phyloP scores from a whole-genome alignment of 176 grass and related monocot species.

The Carex kokanica region DNA sequence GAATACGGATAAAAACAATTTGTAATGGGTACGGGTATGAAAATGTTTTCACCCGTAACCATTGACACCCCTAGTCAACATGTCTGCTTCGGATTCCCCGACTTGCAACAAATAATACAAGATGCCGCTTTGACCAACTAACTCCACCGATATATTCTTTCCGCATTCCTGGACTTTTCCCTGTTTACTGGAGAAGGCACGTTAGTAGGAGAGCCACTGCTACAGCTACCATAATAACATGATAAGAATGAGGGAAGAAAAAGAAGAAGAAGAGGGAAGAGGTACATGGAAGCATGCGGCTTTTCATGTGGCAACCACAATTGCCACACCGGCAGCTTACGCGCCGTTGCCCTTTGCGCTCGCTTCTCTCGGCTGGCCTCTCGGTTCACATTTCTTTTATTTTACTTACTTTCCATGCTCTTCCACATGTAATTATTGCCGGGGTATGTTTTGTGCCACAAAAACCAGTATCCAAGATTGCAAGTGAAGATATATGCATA shows the following conservation, averaged over 20 bases:
- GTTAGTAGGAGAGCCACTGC: neutral
- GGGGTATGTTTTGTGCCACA: neutral
- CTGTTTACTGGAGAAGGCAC: neutral
- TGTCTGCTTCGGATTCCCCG: too few relatives aligned
- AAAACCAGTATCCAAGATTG: neutral
- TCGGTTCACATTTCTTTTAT: constrained; percentile 27
- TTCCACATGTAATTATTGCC: neutral
- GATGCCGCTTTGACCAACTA: neutral
- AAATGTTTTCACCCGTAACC: too few relatives aligned
- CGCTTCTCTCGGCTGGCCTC: constrained; percentile 74
- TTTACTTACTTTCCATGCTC: neutral
- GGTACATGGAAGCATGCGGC: constrained; percentile 74
- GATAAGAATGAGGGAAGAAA: neutral
- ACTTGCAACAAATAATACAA: too few relatives aligned
- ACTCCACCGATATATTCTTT: neutral
- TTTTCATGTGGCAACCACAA: constrained; percentile 69
- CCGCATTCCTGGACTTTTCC: neutral
- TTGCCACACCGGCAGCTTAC: constrained; percentile 79
- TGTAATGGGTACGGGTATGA: too few relatives aligned
- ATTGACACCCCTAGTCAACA: too few relatives aligned
- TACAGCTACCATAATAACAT: neutral
- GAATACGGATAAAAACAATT: too few relatives aligned
- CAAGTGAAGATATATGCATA: neutral
- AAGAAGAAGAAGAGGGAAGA: constrained; percentile 21
- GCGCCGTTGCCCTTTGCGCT: constrained; percentile 69